phyloP scores from a whole-genome alignment of 352 stramenopile genomes.

The Phytophthora parvispora region DNA sequence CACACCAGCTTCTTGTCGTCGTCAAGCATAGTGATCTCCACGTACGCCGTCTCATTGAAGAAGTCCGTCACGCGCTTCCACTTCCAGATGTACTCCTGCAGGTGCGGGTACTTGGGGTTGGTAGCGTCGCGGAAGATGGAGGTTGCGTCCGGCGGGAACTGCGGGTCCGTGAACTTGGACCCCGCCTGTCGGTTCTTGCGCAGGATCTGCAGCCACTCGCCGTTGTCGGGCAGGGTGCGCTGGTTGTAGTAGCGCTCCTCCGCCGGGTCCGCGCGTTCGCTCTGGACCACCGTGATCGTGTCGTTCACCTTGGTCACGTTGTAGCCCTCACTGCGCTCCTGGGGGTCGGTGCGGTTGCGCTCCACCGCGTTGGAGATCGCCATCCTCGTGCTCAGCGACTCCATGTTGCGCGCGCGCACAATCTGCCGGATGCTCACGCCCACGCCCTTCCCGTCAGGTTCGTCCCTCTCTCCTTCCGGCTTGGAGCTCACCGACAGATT shows the following conservation, averaged over 20 bases:
- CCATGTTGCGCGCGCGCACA: conserved; percentile 71
- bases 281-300: conserved; percentile 76
- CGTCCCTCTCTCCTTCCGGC: conserved; percentile 55
- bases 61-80: conserved; percentile 90
- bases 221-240: conserved; percentile 71
- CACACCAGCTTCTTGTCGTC: conserved; percentile 86
- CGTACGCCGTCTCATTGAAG: conserved; percentile 87
- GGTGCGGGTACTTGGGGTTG: conserved; percentile 76
- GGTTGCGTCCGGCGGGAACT: conserved; percentile 76
- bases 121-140: conserved; percentile 75
- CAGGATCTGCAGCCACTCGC: conserved; percentile 81
- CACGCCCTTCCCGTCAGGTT: conserved; percentile 71
- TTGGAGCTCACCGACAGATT: conserved; percentile 67
- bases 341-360: conserved; percentile 61
- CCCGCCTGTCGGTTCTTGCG: conserved; percentile 75
- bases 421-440: conserved; percentile 72
- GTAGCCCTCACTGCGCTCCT: conserved; percentile 73
- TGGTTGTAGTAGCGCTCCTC: conserved; percentile 83
- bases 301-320: conserved; percentile 83
- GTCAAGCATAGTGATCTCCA: conserved; percentile 89
- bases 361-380: conserved; percentile 81
- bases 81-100: conserved; percentile 85
- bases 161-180: conserved; percentile 85
- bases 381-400: conserved; percentile 75
- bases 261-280: conserved; percentile 55